phyloP scores from a whole-genome alignment of 371 early-diverging fungal genomes.

The Mortierella sp. region DNA sequence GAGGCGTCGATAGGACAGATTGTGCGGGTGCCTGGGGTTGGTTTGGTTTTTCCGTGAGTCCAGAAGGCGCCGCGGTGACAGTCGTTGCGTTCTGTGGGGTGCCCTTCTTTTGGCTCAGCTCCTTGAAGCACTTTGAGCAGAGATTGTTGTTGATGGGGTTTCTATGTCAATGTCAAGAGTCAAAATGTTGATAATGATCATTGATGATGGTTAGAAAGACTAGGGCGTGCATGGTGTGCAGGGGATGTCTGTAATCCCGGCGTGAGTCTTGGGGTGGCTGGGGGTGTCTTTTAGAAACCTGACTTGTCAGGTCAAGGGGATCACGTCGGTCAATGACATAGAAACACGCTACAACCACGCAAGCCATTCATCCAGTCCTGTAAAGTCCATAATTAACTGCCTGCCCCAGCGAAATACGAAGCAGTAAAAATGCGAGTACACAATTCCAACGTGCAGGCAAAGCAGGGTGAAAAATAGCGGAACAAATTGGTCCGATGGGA shows the following conservation, averaged over 20 bases:
- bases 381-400: neutral
- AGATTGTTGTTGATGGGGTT: slow-evolving; percentile 76
- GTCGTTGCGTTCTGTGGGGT: slow-evolving; percentile 8
- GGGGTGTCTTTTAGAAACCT: slow-evolving; percentile 24
- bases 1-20: neutral
- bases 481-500: too few species aligned
- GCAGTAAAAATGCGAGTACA: too few species aligned
- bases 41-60: slow-evolving; percentile 29
- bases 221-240: neutral
- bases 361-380: neutral
- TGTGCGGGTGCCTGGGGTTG: slow-evolving; percentile 4
- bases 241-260: neutral
- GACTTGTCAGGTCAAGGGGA: slow-evolving; percentile 29
- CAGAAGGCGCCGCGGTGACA: neutral
- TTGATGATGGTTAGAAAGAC: neutral
- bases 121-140: slow-evolving; percentile 87
- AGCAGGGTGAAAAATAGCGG: too few species aligned
- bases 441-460: too few species aligned
- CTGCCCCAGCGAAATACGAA: neutral
- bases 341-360: neutral
- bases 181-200: neutral
- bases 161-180: slow-evolving; percentile 31
- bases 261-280: neutral
- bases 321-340: too few species aligned
- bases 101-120: slow-evolving; percentile 60